Evolutionary conservation across 2,329 filamentous ascomycete species (phyloP).

Genomic region (Coleophoma cylindrospora): DNA sequence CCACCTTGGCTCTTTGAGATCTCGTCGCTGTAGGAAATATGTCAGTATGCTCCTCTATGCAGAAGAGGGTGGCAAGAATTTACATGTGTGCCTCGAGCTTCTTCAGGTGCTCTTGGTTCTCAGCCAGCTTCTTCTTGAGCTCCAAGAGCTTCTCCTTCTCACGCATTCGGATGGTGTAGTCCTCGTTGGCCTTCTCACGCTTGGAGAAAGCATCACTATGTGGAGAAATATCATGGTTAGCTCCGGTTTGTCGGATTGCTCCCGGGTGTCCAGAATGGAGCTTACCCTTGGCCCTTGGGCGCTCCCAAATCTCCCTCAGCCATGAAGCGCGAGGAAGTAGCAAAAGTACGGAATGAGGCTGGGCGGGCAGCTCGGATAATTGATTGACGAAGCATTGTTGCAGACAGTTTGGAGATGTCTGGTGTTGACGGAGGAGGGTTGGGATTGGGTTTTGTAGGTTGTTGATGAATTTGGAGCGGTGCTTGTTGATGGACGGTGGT

Average conservation of each 20-base stretch:
- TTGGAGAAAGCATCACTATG: constrained; percentile 84
- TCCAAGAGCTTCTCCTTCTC: constrained; percentile 85
- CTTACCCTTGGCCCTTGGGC: constrained; percentile 8
- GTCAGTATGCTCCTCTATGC: constrained; percentile 8
- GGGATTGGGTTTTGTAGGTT: constrained; percentile 8
- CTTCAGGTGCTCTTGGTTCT: constrained; percentile 79
- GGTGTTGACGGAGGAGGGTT: constrained; percentile 15
- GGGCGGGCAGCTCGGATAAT: constrained; percentile 44
- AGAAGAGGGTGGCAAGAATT: constrained; percentile 27
- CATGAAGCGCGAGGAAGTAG: constrained; percentile 41
- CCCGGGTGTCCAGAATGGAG: background rate
- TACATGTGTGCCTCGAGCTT: constrained; percentile 86
- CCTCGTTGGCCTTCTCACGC: constrained; percentile 84
- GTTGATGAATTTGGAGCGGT: background rate
- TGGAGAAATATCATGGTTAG: constrained; percentile 9
- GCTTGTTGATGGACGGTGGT: constrained; percentile 9
- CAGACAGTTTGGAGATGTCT: constrained; percentile 7
- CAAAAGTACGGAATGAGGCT: constrained; percentile 33
- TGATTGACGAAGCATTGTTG: constrained; percentile 61
- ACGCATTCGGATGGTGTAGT: constrained; percentile 77
- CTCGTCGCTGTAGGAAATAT: constrained; percentile 54
- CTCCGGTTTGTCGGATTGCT: background rate
- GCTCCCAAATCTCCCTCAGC: constrained; percentile 54
- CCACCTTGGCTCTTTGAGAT: constrained; percentile 61
- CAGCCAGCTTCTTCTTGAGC: constrained; percentile 67